A percentile compares a stretch with the other conserved stretches of the same genome.
Evolutionary conservation across 805 yeast genomes (phyloP).

Genomic region (Metahyphopichia silvanorum): DNA sequence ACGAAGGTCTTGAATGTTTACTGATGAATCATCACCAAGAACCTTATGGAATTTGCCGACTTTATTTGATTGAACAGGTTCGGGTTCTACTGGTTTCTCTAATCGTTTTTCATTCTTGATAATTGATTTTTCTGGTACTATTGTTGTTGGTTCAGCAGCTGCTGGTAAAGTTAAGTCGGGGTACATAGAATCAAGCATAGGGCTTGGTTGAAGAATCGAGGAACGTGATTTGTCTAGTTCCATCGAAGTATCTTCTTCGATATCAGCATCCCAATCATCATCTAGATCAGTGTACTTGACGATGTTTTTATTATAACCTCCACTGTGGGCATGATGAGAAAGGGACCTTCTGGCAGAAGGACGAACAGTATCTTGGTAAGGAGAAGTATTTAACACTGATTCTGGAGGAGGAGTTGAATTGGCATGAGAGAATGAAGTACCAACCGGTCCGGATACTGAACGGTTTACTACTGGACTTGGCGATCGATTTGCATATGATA

Average conservation of each 20-base stretch:
- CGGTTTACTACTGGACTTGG: constrained; percentile 10
- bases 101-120: constrained; percentile 50
- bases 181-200: constrained; percentile 31
- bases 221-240: constrained; percentile 20
- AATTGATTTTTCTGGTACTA: constrained; percentile 29
- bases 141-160: constrained; percentile 2
- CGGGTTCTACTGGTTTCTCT: constrained; percentile 23
- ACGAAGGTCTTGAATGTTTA: constrained; percentile 68
- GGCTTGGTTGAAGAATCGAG: constrained; percentile 21
- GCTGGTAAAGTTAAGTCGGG: constrained; percentile 33
- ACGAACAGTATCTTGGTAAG: not conserved
- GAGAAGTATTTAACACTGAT: not conserved
- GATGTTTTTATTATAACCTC: too few species aligned
- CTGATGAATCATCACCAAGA: constrained; percentile 44
- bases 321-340: constrained; percentile 11
- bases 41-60: constrained; percentile 66
- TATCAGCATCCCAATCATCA: constrained; percentile 84
- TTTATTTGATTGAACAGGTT: constrained; percentile 47
- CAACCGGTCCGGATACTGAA: constrained; percentile 13
- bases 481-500: constrained; percentile 21
- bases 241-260: constrained; percentile 39
- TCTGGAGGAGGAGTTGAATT: constrained; percentile 8
- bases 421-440: constrained; percentile 12
- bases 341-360: constrained; percentile 7
- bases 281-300: constrained; percentile 66